Evolutionary conservation across 306 rosid species (phyloP).

Genomic region (Abrus pulchellus): DNA sequence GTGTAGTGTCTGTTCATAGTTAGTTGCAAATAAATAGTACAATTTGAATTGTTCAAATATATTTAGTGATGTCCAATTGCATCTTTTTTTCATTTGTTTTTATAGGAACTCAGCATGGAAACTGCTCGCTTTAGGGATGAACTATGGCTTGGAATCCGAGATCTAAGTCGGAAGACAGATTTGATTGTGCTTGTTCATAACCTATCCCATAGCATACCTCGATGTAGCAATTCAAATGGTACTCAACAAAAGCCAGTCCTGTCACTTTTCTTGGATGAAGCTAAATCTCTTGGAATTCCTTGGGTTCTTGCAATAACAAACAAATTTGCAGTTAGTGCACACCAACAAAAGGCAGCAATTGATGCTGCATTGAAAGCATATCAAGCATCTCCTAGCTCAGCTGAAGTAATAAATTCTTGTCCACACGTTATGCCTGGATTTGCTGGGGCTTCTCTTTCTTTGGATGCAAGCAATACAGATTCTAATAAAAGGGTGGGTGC

Average conservation of each 20-base stretch:
- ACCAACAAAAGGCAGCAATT: constrained; percentile 82
- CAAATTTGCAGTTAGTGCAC: constrained; percentile 96
- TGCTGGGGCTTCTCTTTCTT: constrained; percentile 70
- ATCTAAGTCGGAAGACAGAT: constrained; percentile 84
- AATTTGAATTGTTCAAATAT: constrained; percentile 4
- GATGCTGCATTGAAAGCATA: constrained; percentile 83
- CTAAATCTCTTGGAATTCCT: constrained; percentile 94
- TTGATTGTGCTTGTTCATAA: constrained; percentile 93
- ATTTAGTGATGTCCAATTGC: constrained; percentile 15
- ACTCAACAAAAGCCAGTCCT: constrained; percentile 79
- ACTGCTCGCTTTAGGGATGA: constrained; percentile 79
- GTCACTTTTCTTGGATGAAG: constrained; percentile 88
- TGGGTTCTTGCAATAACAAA: constrained; percentile 98
- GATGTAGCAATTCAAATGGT: constrained; percentile 60
- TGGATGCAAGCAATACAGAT: constrained; percentile 65
- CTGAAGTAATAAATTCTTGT: constrained; percentile 80
- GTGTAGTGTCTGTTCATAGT: constrained; percentile 20
- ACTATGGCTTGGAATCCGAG: constrained; percentile 89
- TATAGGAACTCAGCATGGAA: constrained; percentile 79
- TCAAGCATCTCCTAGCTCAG: constrained; percentile 73
- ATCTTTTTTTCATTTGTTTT: constrained; percentile 13
- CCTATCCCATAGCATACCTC: constrained; percentile 92
- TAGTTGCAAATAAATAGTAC: constrained; percentile 25
- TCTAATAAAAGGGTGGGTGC: constrained; percentile 60
- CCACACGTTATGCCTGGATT: constrained; percentile 87